Evolutionary conservation across 345 rosid species (phyloP), one percentile per base, ranked within the genome.

Genomic region (Melaleuca alternifolia): DNA sequence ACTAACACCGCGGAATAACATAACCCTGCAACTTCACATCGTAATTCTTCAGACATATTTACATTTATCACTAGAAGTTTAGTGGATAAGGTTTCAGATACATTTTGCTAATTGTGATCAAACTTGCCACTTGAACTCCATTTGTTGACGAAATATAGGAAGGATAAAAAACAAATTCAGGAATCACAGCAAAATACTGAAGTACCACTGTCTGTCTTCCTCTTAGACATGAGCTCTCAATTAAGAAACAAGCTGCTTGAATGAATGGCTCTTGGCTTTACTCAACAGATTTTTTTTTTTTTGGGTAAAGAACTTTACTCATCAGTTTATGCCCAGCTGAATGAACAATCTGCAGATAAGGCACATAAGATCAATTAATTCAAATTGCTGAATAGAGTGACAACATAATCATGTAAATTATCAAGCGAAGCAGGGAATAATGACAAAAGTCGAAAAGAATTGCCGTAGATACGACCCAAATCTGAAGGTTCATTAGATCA

Each of bases 311-410:
- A n/a, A n/a, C n/a, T n/a, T n/a, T n/a, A 54, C 84, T 57, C 54
- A 84, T 93, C 92, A 93, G 33, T 82, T 89, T 75, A 92, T 87
- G 89, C 91, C 87, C 88, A 93, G 33, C 51, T 87, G 92, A 76
- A 91, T 87, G 89, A 92, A 90, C 91, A 90, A 86, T 82, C 96
- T 92, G 91, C 33, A 85, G 77, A 83, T 24, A 83, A 41, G 51
- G 88, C 46, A 89, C 7, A 65, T 50, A n/a, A 83, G n/a, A 28
- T 51, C 61, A 1, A 28, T 83, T 9, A 51, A 11, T 51, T 71
- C 48, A 71, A 37, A 37, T 18, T 71, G 24, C 48, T 33, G 81
- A 37, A 71, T 24, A 71, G 79, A 33, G 18, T 18, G 79, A 71
- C 59, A 52, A 53, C 24, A 51, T 16, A 51, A 16, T 28, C 57